Percentiles rank a stretch among this genome's conserved stretches.
phyloP scores from a whole-genome alignment of 805 yeast species.

The Maudiozyma saulgeensis region DNA sequence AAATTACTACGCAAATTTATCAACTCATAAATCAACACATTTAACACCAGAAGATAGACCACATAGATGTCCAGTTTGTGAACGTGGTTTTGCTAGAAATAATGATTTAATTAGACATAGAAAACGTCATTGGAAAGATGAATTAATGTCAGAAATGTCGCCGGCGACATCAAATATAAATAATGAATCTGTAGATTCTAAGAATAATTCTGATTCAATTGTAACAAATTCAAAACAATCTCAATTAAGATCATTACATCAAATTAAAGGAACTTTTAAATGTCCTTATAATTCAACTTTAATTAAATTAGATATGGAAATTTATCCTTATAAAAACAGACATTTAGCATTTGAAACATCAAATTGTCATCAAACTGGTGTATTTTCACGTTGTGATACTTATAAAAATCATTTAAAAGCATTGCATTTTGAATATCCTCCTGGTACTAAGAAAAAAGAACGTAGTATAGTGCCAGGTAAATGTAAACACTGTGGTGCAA shows the following conservation, averaged over 20 bases:
- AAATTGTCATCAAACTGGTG: conserved; percentile 71
- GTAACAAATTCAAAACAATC: conserved; percentile 9
- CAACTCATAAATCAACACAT: conserved; percentile 78
- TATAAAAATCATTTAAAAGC: conserved; percentile 87
- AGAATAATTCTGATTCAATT: background rate
- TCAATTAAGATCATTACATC: conserved; percentile 22
- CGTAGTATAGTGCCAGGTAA: conserved; percentile 58
- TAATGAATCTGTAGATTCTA: too few species aligned
- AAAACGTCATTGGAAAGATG: conserved; percentile 75
- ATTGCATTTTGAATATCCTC: conserved; percentile 80
- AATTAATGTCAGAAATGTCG: conserved; percentile 5
- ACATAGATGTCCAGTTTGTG: conserved; percentile 66
- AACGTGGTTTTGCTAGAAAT: conserved; percentile 78
- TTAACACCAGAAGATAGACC: conserved; percentile 64
- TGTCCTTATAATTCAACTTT: conserved; percentile 54
- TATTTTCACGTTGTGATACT: conserved; percentile 83
- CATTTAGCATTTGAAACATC: conserved; percentile 22
- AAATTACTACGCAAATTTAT: conserved; percentile 63
- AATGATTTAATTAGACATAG: conserved; percentile 81
- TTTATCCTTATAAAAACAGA: conserved; percentile 20
- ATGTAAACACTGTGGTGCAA: conserved; percentile 67
- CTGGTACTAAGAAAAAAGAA: conserved; percentile 73
- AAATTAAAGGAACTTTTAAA: conserved; percentile 41
- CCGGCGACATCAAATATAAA: background rate
- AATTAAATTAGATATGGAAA: conserved; percentile 24